These are phyloP conservation scores for Cadophora gregata DNA, from an alignment of 2,329 filamentous ascomycete species.

Conservation along the genomic window DNA sequence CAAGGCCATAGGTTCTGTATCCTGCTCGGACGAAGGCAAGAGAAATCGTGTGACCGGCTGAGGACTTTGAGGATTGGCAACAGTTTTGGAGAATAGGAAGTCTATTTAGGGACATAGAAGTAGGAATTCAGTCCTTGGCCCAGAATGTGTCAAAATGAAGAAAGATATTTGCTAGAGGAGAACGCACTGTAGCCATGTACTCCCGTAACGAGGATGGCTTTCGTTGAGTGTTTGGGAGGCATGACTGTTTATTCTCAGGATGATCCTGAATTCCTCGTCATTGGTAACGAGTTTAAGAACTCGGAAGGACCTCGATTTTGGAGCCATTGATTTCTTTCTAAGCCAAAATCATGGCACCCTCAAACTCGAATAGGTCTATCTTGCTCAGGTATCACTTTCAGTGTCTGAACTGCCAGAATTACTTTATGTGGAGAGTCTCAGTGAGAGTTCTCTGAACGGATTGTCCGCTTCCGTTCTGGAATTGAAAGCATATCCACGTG, in stretches of 20 bases:
- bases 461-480: neutral
- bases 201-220: constrained; percentile 53
- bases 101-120: too few species aligned
- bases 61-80: neutral
- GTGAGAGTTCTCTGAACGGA: neutral
- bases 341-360: neutral
- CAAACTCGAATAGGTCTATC: neutral
- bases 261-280: neutral
- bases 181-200: constrained; percentile 52
- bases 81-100: too few species aligned
- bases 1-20: constrained; percentile 53
- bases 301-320: neutral
- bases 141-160: neutral
- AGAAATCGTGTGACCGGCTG: constrained; percentile 52
- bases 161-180: neutral
- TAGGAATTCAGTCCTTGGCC: too few species aligned
- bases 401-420: neutral
- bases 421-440: neutral
- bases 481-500: neutral
- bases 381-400: neutral
- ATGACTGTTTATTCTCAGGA: neutral
- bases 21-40: constrained; percentile 53
- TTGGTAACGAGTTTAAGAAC: neutral
- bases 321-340: neutral
- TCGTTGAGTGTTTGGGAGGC: neutral